Base-by-base conservation (phyloP, 192 early-diverging fungal genomes). In the Backusella parvicylindrica region DNA sequence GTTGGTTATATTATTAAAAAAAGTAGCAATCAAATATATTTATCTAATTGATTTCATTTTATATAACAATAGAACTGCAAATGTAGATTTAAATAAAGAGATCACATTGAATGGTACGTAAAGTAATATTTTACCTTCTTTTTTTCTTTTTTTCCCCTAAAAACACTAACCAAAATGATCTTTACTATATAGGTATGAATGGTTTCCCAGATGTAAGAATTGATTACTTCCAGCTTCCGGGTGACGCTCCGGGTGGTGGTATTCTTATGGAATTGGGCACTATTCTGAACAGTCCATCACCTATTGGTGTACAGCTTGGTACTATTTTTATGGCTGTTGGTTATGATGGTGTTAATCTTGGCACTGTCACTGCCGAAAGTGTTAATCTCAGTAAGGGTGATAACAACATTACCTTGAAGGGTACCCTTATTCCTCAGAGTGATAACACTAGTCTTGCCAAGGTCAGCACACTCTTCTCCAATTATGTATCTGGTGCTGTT, bases 251-350 rank as follows among this genome's bases (percentile, higher is more conserved):
- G 64, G 76, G 76, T 30, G 85, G 88, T 72, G 89, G 89, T 75
- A 89, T 90, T 71, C 77, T 80, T 49, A 67, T 90, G 64, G 73
- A 75, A 12, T 86, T 90, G 9, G 79, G 79, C 47, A 87, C 88
- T 26, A 76, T 77, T 13, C 69, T 90, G 64, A 77, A 75, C 53
- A 88, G 85, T 73, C 86, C 86, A 50, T 86, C 84, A 15, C 84
- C 84, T 21, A 83, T 90, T 49, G 81, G 84, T 60, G 81, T 90
- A 15, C 71, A 84, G 49, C 80, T 90, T 6, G 89, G 89, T 47
- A 87, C 88, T 12, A 73, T 88, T 50, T 66, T 71, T n/a, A 82
- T 90, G 32, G 81, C 82, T 21, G 79, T 88, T 77, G 41, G 37
- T 15, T 86, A 82, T 65, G 70, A 82, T 56, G 76, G 78, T 56